Conservation (phyloP, 306 rosid species). For the Pterocarpus santalinus region DNA sequence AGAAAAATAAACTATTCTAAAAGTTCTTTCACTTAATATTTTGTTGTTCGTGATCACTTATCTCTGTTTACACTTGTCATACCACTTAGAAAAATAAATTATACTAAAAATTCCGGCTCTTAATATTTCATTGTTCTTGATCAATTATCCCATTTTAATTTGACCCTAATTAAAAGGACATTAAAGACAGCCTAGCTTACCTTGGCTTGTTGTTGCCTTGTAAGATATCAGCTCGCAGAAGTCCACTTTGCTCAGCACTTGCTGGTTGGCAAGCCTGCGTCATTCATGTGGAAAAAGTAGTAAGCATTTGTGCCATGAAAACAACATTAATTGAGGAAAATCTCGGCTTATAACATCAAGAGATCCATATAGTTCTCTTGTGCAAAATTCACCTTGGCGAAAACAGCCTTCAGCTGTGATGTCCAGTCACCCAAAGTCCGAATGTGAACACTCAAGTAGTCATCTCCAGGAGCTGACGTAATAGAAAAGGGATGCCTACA, state of each 20-base stretch:
- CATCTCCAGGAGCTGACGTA: conserved; percentile 90
- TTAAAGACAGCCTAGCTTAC: conserved; percentile 43
- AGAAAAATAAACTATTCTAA: too few relatives aligned
- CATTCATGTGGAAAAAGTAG: neutral
- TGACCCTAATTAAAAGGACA: neutral
- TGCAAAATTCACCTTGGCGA: conserved; percentile 68
- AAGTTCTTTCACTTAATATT: too few relatives aligned
- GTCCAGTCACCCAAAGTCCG: conserved; percentile 93
- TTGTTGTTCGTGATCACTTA: too few relatives aligned
- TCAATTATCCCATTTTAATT: neutral
- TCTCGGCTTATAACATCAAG: neutral
- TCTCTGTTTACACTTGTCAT: too few relatives aligned
- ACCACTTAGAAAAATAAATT: too few relatives aligned
- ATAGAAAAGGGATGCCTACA: conserved; percentile 89
- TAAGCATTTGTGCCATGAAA: conserved; percentile 23
- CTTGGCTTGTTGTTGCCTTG: conserved; percentile 61
- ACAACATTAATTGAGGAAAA: neutral
- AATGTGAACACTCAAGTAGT: conserved; percentile 80
- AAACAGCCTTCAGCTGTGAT: conserved; percentile 71
- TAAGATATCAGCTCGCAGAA: conserved; percentile 73
- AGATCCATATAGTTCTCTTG: neutral
- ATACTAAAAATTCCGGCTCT: too few relatives aligned
- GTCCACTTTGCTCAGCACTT: conserved; percentile 73
- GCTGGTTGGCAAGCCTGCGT: conserved; percentile 86
- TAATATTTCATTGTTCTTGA: neutral